Evolutionary conservation across 352 stramenopile genomes (phyloP).

Genomic region (Phytophthora brassicae): DNA sequence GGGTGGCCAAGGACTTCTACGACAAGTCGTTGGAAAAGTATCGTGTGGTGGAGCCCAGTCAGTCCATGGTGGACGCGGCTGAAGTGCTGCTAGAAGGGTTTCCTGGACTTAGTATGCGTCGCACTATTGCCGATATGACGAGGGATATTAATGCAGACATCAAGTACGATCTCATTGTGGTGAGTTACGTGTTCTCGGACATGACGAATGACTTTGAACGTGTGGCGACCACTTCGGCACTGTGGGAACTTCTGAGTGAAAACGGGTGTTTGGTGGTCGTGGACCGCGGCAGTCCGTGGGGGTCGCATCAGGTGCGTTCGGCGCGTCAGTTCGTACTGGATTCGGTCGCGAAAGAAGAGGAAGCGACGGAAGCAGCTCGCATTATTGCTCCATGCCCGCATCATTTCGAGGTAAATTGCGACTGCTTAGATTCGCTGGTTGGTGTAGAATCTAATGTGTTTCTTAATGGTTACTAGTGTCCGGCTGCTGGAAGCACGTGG

Average conservation of each 20-base stretch:
- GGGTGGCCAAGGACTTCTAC: slow-evolving; percentile 76
- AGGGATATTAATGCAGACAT: slow-evolving; percentile 61
- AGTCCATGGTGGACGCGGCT: slow-evolving; percentile 85
- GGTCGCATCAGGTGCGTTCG: slow-evolving; percentile 80
- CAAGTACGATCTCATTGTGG: slow-evolving; percentile 78
- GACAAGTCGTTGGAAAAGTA: slow-evolving; percentile 61
- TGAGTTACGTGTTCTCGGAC: slow-evolving; percentile 79
- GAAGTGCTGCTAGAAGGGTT: slow-evolving; percentile 76
- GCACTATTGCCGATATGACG: slow-evolving; percentile 72
- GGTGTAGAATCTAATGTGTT: slow-evolving; percentile 6
- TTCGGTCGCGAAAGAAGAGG: slow-evolving; percentile 45
- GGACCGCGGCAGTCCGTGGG: slow-evolving; percentile 80
- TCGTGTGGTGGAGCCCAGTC: slow-evolving; percentile 79
- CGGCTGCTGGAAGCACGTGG: slow-evolving; percentile 70
- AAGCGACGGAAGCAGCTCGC: slow-evolving; percentile 31
- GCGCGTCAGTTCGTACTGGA: slow-evolving; percentile 87
- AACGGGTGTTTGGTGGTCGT: slow-evolving; percentile 74
- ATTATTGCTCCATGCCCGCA: slow-evolving; percentile 82
- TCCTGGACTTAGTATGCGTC: slow-evolving; percentile 69
- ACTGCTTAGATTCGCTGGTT: background rate
- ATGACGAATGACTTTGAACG: slow-evolving; percentile 86
- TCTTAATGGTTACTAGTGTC: slow-evolving; percentile 44
- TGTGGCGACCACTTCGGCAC: slow-evolving; percentile 68
- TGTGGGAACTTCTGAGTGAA: slow-evolving; percentile 83
- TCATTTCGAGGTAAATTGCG: slow-evolving; percentile 53